Evolutionary conservation across 202 grass and related monocot genomes (phyloP).

Genomic region (Carex arenaria): DNA sequence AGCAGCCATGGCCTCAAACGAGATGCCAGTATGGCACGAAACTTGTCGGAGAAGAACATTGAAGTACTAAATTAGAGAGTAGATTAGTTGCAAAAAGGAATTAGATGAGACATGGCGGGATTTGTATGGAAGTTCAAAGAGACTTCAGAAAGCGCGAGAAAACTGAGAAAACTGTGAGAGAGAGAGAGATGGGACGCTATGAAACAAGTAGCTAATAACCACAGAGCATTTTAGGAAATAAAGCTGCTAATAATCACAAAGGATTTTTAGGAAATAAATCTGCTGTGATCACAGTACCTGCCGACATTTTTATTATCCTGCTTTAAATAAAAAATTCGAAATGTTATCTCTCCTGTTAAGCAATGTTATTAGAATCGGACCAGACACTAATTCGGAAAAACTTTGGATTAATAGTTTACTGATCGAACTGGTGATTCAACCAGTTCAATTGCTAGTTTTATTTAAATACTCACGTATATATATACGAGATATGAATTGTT

Average conservation of each 20-base stretch:
- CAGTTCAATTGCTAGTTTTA: too few species aligned
- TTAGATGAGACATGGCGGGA: conserved; percentile 19
- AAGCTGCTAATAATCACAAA: neutral
- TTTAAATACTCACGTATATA: too few species aligned
- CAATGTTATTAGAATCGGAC: too few species aligned
- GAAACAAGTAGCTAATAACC: neutral
- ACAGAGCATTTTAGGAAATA: neutral
- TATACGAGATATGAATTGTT: too few species aligned
- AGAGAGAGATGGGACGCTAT: neutral
- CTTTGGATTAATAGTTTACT: too few species aligned
- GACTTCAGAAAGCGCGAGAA: conserved; percentile 11
- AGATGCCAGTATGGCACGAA: conserved; percentile 37
- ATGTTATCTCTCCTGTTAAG: too few species aligned
- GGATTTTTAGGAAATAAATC: neutral
- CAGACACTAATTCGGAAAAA: too few species aligned
- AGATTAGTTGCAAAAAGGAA: neutral
- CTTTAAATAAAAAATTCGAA: too few species aligned
- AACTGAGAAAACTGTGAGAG: neutral
- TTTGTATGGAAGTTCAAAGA: conserved; percentile 10
- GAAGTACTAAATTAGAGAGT: neutral
- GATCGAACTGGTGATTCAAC: too few species aligned
- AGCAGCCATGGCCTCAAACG: conserved; percentile 53
- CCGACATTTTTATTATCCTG: too few species aligned
- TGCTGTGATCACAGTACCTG: too few species aligned
- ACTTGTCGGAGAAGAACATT: conserved; percentile 45